These are phyloP conservation scores for Spathaspora boniae DNA, from an alignment of 805 yeast genomes.

Conservation along the genomic window DNA sequence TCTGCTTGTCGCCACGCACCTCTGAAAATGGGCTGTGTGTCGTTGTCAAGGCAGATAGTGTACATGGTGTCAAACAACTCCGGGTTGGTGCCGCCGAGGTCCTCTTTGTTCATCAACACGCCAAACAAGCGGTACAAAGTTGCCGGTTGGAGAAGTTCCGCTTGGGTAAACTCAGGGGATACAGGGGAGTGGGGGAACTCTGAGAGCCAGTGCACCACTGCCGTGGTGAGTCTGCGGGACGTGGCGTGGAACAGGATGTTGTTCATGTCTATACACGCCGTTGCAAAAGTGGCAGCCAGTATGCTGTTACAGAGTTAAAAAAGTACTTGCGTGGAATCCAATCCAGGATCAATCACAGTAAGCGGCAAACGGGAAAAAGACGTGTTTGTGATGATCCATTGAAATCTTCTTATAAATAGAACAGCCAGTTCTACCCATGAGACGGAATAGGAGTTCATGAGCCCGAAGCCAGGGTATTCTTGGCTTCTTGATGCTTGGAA, in stretches of 20 bases:
- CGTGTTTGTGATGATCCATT: background rate
- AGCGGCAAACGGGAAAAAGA: no score
- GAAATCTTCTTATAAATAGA: slow-evolving; percentile 2
- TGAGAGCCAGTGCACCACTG: slow-evolving; percentile 21
- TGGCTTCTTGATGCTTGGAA: no score
- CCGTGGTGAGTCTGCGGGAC: slow-evolving; percentile 11
- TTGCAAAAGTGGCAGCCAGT: background rate
- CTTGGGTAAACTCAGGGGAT: slow-evolving; percentile 3
- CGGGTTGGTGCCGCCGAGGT: slow-evolving; percentile 7
- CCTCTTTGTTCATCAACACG: slow-evolving; percentile 16
- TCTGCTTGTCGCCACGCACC: slow-evolving; percentile 6
- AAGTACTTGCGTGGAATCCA: no score
- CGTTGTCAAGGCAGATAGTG: slow-evolving; percentile 2
- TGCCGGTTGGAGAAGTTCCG: slow-evolving; percentile 14
- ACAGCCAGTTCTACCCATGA: slow-evolving; percentile 5
- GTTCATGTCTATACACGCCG: background rate
- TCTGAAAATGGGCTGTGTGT: background rate
- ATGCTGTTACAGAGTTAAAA: background rate
- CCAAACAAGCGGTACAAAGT: slow-evolving; percentile 12
- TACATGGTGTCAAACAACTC: slow-evolving; percentile 5
- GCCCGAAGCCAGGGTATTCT: background rate
- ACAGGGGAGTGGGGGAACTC: slow-evolving; percentile 20
- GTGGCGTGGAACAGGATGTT: background rate
- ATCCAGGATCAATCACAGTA: no score
- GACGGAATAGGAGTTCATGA: slow-evolving; percentile 2